Base-by-base conservation (phyloP, 441 rosid genomes). In the Erysimum cheiri region DNA sequence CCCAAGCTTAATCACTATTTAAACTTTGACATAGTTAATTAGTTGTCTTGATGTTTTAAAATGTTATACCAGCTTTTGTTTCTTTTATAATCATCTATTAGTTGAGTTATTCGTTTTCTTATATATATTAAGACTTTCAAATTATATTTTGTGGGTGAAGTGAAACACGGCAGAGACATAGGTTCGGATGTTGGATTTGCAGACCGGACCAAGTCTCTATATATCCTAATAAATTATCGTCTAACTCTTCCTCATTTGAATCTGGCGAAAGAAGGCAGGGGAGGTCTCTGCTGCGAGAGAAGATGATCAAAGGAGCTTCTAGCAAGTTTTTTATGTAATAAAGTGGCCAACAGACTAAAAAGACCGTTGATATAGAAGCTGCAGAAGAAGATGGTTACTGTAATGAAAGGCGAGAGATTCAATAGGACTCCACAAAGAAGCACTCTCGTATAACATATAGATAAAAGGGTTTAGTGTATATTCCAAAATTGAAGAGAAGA, bases 281-380 rank as follows among this genome's bases (percentile, higher is more conserved):
- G 97, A 12, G 98, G 97, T 91, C 97, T 0, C 75, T 89, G 26
- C 80, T 93, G 3, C 70, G 98, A 53, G 98, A 91, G 82, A 91
- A 91, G 65, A 91, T 89, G 97, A 84, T 89, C 49, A 90, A 91
- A 71, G 87, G 90, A 56, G 96, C 84, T 22, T 81, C 88, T 3
- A 83, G 82, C 67, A 83, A 84, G 74, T 93, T 93, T 29, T 52
- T n/a, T 31, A 8, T 14, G 40, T 8, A 14, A 14, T 36, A 3
- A 54, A 8, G 10, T 36, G 28, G 5, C 53, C 28, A 61, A 61
- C 6, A 44, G 29, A 44, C 12, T 44, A 44, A 1, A 41, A 10
- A 15, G 3, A 1, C 41, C 6, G 28, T 46, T 31, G 43, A 31
- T 15, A 62, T 36, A 66, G 50, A 66, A 6, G 14, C 31, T 39